Evolutionary conservation across 805 yeast genomes (phyloP).

Genomic region (Saccharomycopsis sp.): DNA sequence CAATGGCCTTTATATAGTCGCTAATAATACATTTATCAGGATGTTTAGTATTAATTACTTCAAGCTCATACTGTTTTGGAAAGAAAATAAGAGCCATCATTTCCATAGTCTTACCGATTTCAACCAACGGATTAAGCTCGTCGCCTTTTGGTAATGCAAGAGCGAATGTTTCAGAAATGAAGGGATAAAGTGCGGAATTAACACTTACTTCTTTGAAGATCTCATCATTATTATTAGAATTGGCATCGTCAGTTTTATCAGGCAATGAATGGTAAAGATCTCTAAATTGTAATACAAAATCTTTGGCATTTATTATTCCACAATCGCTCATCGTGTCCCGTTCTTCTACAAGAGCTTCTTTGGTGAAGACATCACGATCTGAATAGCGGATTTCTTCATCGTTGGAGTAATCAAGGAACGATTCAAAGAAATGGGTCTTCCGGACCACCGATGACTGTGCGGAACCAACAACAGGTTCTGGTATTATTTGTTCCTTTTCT

Average conservation of each 20-base stretch:
- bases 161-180: conserved; percentile 43
- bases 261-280: neutral
- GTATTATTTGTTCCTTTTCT: too few species aligned
- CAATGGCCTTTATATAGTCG: conserved; percentile 31
- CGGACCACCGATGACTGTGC: neutral
- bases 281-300: neutral
- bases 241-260: too few species aligned
- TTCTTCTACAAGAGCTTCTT: too few species aligned
- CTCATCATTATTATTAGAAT: too few species aligned
- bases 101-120: conserved; percentile 48
- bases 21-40: conserved; percentile 36
- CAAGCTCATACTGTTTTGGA: conserved; percentile 31
- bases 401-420: neutral
- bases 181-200: conserved; percentile 34
- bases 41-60: conserved; percentile 30
- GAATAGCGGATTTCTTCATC: neutral
- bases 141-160: conserved; percentile 47
- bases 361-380: neutral
- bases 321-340: neutral
- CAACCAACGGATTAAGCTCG: conserved; percentile 57
- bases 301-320: neutral
- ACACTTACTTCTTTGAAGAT: conserved; percentile 22
- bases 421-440: neutral
- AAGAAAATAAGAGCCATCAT: conserved; percentile 34
- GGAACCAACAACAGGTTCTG: too few species aligned